phyloP scores from a whole-genome alignment of 2,329 filamentous ascomycete genomes.

The Microsporum audouinii region DNA sequence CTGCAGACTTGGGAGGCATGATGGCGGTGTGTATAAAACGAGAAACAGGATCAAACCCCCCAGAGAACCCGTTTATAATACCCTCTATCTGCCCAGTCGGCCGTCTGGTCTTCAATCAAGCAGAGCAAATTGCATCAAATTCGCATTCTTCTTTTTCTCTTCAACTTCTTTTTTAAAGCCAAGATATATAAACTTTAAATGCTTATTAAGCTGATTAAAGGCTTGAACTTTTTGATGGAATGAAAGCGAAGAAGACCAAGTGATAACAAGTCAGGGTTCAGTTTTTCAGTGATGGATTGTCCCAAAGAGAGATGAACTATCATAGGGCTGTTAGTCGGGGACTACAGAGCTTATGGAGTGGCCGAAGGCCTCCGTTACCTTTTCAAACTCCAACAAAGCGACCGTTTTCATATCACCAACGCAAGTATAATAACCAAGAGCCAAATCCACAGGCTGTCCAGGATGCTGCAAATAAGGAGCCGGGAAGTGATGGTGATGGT shows the following conservation, averaged over 20 bases:
- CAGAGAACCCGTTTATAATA: neutral
- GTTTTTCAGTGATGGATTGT: neutral
- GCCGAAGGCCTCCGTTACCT: neutral
- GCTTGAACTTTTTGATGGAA: neutral
- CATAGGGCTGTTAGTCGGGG: neutral
- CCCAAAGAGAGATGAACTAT: neutral
- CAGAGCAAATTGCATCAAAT: neutral
- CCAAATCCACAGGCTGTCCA: neutral
- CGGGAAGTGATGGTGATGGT: conserved; percentile 22
- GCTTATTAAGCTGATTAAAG: neutral
- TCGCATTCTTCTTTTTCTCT: neutral
- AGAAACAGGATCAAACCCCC: neutral
- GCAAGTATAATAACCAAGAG: neutral
- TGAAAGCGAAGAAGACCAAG: neutral
- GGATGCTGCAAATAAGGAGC: neutral
- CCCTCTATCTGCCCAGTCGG: neutral
- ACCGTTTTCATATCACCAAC: neutral
- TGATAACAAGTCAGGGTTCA: neutral
- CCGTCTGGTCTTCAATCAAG: neutral
- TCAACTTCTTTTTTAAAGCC: neutral
- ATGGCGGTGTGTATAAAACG: conserved; percentile 8
- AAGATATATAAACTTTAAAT: neutral
- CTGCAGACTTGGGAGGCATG: conserved; percentile 37
- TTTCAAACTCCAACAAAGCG: too few relatives aligned
- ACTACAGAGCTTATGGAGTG: neutral